These are phyloP conservation scores for Endogone sp. DNA, from an alignment of 192 early-diverging fungal genomes.

Conservation along the genomic window DNA sequence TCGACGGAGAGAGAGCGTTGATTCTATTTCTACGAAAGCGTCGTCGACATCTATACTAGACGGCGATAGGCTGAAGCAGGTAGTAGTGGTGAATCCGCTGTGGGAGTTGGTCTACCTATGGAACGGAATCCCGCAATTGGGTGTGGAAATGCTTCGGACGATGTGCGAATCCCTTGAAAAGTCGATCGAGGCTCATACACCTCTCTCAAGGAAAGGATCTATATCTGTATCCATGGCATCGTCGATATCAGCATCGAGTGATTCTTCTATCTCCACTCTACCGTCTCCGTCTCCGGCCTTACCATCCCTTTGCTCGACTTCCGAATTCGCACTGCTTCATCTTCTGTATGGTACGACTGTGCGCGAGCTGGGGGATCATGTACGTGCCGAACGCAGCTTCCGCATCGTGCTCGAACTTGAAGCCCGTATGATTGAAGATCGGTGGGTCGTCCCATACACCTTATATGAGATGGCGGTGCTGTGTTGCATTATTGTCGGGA, in stretches of 20 bases:
- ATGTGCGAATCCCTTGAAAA: constrained; percentile 16
- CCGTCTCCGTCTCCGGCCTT: too few species aligned
- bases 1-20: background rate
- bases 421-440: constrained; percentile 10
- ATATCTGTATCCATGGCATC: too few species aligned
- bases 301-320: background rate
- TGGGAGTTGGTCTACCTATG: constrained; percentile 37
- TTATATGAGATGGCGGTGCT: constrained; percentile 23
- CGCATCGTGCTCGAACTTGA: constrained; percentile 9
- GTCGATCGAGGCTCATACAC: background rate
- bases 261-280: background rate
- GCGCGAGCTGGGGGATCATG: constrained; percentile 22
- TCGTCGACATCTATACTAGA: background rate
- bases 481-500: constrained; percentile 2
- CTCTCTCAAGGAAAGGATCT: too few species aligned
- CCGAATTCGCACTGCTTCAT: constrained; percentile 16
- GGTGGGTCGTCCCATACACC: constrained; percentile 18
- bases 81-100: constrained; percentile 22
- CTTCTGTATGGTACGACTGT: constrained; percentile 19
- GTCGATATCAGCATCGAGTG: too few species aligned
- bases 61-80: constrained; percentile 11
- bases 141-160: background rate
- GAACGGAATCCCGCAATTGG: constrained; percentile 26
- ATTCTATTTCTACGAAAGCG: too few species aligned
- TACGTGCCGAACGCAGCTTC: constrained; percentile 18